A percentile compares a stretch with the other conserved stretches of the same genome.
Conservation (phyloP, 208 protist genomes). For the Trypanosoma platydactyli region DNA sequence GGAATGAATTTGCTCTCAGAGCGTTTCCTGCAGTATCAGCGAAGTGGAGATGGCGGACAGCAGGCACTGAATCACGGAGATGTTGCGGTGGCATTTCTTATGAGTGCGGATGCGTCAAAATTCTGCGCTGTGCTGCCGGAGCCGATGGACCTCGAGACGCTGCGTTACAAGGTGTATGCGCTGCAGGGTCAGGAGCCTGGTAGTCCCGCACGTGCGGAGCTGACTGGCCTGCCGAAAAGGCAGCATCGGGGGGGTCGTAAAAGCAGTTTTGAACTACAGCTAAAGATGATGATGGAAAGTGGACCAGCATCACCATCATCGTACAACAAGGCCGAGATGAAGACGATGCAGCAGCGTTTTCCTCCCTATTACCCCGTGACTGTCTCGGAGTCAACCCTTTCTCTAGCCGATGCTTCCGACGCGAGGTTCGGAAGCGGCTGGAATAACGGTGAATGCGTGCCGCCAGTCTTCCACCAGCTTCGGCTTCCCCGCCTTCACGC, state of each 20-base stretch:
- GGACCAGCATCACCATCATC: not conserved
- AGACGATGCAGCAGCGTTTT: constrained; percentile 29
- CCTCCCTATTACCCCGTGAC: constrained; percentile 69
- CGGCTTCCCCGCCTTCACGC: constrained; percentile 67
- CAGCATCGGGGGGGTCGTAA: not conserved
- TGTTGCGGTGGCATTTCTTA: constrained; percentile 70
- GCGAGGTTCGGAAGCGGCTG: not conserved
- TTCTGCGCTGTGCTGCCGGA: constrained; percentile 60
- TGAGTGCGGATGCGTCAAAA: constrained; percentile 52
- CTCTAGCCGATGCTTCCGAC: not conserved
- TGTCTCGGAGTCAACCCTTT: constrained; percentile 70
- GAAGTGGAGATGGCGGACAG: constrained; percentile 7
- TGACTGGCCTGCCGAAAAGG: not conserved
- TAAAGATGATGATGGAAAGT: not conserved
- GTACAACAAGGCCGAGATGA: not conserved
- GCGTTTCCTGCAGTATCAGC: not conserved
- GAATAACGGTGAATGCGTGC: not conserved
- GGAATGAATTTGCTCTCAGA: not conserved
- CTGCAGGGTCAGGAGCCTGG: constrained; percentile 15
- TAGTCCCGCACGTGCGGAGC: no score
- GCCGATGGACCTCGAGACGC: constrained; percentile 69
- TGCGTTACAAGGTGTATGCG: constrained; percentile 80
- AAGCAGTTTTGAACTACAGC: not conserved
- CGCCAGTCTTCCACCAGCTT: constrained; percentile 33
- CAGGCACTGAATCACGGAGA: constrained; percentile 57